Percentiles rank a stretch among this genome's conserved stretches.
Evolutionary conservation across 257 asterid genomes (phyloP).

Genomic region (Plantago elongata): DNA sequence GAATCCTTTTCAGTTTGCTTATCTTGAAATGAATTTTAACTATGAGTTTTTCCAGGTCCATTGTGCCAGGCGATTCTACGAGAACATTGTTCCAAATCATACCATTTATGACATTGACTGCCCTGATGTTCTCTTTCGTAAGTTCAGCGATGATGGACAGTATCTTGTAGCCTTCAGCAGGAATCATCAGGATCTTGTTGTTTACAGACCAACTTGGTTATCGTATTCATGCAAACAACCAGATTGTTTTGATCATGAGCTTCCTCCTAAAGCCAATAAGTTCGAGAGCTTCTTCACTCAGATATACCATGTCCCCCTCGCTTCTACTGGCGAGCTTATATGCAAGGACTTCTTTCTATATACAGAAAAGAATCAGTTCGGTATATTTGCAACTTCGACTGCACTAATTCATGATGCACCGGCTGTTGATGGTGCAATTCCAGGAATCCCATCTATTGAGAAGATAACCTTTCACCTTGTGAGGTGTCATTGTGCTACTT

Average conservation of each 20-base stretch:
- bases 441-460: slow-evolving; percentile 83
- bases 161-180: slow-evolving; percentile 89
- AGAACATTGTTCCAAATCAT: slow-evolving; percentile 85
- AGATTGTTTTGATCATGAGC: slow-evolving; percentile 52
- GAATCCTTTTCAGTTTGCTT: slow-evolving; percentile 15
- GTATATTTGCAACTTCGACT: slow-evolving; percentile 92
- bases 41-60: slow-evolving; percentile 41
- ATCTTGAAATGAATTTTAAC: slow-evolving; percentile 16
- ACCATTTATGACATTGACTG: slow-evolving; percentile 82
- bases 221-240: slow-evolving; percentile 74
- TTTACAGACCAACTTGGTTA: slow-evolving; percentile 91
- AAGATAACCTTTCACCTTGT: slow-evolving; percentile 89
- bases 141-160: slow-evolving; percentile 94
- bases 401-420: slow-evolving; percentile 84
- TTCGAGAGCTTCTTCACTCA: slow-evolving; percentile 90
- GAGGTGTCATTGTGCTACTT: slow-evolving; percentile 40
- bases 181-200: slow-evolving; percentile 84
- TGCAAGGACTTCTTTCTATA: slow-evolving; percentile 96
- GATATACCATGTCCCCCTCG: slow-evolving; percentile 62
- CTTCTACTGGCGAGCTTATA: slow-evolving; percentile 80
- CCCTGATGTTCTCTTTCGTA: slow-evolving; percentile 89
- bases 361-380: slow-evolving; percentile 60
- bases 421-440: slow-evolving; percentile 82
- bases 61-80: slow-evolving; percentile 77
- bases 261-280: slow-evolving; percentile 78